Evolutionary conservation across 2,329 filamentous ascomycete genomes (phyloP), one percentile per base, ranked within the genome.

Genomic region (Lasiodiplodia citricola): DNA sequence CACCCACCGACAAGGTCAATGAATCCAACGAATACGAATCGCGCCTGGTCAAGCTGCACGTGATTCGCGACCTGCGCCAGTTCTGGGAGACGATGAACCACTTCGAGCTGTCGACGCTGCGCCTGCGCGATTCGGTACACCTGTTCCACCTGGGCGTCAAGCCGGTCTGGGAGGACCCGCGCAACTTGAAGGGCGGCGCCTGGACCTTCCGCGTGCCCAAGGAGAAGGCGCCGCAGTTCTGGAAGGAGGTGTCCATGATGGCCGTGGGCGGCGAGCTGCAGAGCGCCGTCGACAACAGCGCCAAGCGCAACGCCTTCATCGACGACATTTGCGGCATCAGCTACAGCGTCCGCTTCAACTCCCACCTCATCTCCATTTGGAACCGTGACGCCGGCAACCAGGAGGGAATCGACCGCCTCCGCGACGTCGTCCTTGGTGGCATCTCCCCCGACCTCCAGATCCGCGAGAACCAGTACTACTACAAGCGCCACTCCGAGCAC

Each of bases 201-300:
- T 97, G 93, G 93, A 96, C 93, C 25, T 97, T 98, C 81, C 90
- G 94, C 63, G 91, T 97, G 55, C 90, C 91, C 71, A 97, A 97
- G 84, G 86, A 85, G 70, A 86, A 87, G 47, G 86, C 85, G 2
- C 83, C 82, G 8, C 91, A 91, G 74, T 91, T 92, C 77, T 97
- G 91, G 93, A 94, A 90, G 74, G 89, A 90, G 77, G 86, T 97
- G 70, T 88, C 94, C 82, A 83, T 95, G 77, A 86, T 96, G 79
- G 93, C 93, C 41, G 92, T 96, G 70, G 93, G 93, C 41, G 93
- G 96, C 84, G 87, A 91, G 76, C 83, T 96, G 71, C 91, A 96
- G 82, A 85, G 87, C 72, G 91, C 88, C 18, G 84, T 96, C 13
- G 91, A 92, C 65, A 81, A 68, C 67, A 51, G 37, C 51, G 54